A percentile compares a stretch with the other conserved stretches of the same genome.
phyloP scores from a whole-genome alignment of 202 grass and related monocot species.

The Setaria viridis region DNA sequence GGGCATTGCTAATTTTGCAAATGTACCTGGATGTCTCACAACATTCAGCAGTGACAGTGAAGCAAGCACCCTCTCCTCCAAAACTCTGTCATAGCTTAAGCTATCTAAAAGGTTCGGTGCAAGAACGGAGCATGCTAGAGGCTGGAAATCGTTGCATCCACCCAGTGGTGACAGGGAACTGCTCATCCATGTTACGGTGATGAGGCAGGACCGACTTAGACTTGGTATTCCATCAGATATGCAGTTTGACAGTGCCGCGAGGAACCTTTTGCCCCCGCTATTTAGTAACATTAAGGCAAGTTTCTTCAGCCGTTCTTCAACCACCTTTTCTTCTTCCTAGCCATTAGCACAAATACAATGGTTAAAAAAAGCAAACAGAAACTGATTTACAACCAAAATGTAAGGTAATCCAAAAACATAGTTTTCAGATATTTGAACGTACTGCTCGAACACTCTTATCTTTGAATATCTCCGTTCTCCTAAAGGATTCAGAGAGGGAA shows the following conservation, averaged over 20 bases:
- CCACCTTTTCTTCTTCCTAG: constrained; percentile 88
- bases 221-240: constrained; percentile 70
- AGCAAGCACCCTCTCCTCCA: constrained; percentile 91
- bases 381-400: constrained; percentile 2
- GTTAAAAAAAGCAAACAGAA: constrained; percentile 4
- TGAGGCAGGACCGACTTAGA: constrained; percentile 71
- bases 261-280: constrained; percentile 70
- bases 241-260: constrained; percentile 73
- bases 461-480: constrained; percentile 74
- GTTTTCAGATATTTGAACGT: constrained; percentile 38
- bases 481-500: constrained; percentile 76
- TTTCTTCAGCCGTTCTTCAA: constrained; percentile 78
- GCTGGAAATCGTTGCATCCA: constrained; percentile 64
- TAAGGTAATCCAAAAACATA: constrained; percentile 9
- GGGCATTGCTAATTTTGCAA: neutral
- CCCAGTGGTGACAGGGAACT: constrained; percentile 63
- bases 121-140: constrained; percentile 72
- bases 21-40: constrained; percentile 83
- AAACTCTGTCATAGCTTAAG: constrained; percentile 77
- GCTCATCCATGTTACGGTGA: constrained; percentile 86
- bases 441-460: constrained; percentile 69
- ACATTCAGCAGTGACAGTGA: constrained; percentile 83
- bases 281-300: constrained; percentile 68
- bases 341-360: constrained; percentile 12
- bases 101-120: constrained; percentile 68